phyloP scores from a whole-genome alignment of 495 filamentous ascomycete genomes.

The Penicillium verhagenii region DNA sequence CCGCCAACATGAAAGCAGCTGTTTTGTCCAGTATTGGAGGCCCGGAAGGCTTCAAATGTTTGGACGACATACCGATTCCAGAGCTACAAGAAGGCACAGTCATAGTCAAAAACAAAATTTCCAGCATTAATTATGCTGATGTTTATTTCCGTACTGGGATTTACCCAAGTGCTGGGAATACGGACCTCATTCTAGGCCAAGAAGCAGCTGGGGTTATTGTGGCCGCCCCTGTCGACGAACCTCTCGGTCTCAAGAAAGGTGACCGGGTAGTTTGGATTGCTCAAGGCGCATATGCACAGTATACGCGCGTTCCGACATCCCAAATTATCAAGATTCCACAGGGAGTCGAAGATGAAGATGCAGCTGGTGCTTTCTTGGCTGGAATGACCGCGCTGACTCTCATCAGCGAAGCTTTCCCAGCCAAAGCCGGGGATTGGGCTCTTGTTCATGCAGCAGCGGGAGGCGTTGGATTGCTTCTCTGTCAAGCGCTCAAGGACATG shows the following conservation, averaged over 20 bases:
- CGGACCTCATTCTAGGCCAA: slow-evolving; percentile 81
- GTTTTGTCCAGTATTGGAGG: slow-evolving; percentile 75
- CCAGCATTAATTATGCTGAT: slow-evolving; percentile 85
- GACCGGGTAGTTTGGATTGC: slow-evolving; percentile 68
- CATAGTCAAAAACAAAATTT: slow-evolving; percentile 80
- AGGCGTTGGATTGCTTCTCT: slow-evolving; percentile 76
- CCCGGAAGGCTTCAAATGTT: slow-evolving; percentile 72
- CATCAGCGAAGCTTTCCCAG: slow-evolving; percentile 70
- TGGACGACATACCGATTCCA: slow-evolving; percentile 73
- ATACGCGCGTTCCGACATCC: slow-evolving; percentile 58
- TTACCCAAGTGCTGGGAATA: slow-evolving; percentile 70
- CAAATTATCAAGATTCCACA: slow-evolving; percentile 66
- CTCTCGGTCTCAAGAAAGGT: slow-evolving; percentile 54
- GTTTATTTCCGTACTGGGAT: slow-evolving; percentile 91
- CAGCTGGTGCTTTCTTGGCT: slow-evolving; percentile 71
- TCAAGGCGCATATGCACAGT: slow-evolving; percentile 71
- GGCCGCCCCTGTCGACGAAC: slow-evolving; percentile 44
- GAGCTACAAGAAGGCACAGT: slow-evolving; percentile 66
- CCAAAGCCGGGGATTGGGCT: slow-evolving; percentile 77
- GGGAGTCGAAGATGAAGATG: slow-evolving; percentile 56
- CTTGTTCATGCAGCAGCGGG: slow-evolving; percentile 91
- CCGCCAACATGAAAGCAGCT: slow-evolving; percentile 74
- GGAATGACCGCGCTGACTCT: slow-evolving; percentile 84
- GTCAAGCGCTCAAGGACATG: slow-evolving; percentile 67
- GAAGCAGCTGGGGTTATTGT: slow-evolving; percentile 71